Evolutionary conservation across 352 stramenopile species (phyloP), one percentile per base, ranked within the genome.

Genomic region (Phytophthora vignae): DNA sequence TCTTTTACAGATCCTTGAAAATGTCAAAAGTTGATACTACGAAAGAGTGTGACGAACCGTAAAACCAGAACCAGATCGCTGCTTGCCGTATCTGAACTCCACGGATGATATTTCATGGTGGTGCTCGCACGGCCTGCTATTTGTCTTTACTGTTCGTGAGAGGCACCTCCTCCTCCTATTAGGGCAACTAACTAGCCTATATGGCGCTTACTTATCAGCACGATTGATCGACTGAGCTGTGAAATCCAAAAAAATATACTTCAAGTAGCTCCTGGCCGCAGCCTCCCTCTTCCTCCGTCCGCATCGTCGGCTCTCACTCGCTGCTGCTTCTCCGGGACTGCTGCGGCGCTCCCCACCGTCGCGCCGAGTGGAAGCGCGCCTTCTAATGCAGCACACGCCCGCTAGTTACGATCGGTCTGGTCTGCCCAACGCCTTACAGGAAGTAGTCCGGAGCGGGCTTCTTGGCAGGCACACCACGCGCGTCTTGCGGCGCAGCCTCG

Each of bases 361-460:
- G 58, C 60, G 46, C 46, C 59, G 44, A 79, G 61, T 76, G 44
- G 56, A 80, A 74, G 64, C 63, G 66, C 59, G 60, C 72, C 46
- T 76, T 75, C 73, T 82, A 71, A 77, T 71, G 68, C 67, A 79
- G 55, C 71, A 73, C 68, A 73, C 68, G 17, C 69, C 63, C 58
- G 69, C 55, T 74, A 55, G 46, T 76, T 58, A 74, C 56, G 54
- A 83, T 76, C 64, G 55, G 57, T 66, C 44, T 36, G 27, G 31
- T 29, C 25, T 29, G 25, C 29, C 22, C 36, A 29, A 64, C 48
- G 22, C 38, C 56, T 91, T 95, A 99, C 76, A 99, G 89, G 85
- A 99, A 99, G 87, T 99, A 99, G 79, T 99, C 98, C 14, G 98
- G 97, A 19, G 97, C 97, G 42, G 98, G 97, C 80, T 99, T 99